Conservation (phyloP, 139 green algal species). For the Tetradesmus obliquus region DNA sequence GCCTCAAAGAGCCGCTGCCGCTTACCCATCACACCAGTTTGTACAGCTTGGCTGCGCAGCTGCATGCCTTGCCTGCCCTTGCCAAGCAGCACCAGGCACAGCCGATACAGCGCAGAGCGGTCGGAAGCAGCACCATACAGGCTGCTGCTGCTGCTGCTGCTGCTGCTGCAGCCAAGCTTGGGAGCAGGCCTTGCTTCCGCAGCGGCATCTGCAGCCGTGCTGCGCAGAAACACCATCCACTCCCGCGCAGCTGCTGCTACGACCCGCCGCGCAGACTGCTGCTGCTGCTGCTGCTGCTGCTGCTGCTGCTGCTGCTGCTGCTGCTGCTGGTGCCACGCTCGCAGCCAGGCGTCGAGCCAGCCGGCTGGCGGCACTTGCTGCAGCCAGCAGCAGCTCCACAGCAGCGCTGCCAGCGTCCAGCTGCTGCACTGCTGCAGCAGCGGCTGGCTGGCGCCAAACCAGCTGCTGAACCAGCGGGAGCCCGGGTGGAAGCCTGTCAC, state of each 20-base stretch:
- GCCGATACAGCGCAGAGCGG: neutral
- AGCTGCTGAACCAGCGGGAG: constrained; percentile 5
- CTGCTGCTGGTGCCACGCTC: constrained; percentile 3
- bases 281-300: neutral
- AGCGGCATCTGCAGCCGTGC: neutral
- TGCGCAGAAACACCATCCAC: neutral
- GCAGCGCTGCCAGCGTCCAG: constrained; percentile 25
- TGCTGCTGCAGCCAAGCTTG: neutral
- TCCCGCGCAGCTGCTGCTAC: neutral
- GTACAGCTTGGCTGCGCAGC: neutral
- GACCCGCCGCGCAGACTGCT: neutral
- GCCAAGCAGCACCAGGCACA: neutral
- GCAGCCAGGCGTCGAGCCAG: neutral
- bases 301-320: neutral
- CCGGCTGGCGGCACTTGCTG: neutral
- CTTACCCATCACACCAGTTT: too few species aligned
- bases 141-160: neutral
- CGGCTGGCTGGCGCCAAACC: neutral
- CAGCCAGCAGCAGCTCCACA: neutral
- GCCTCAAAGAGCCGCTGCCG: too few species aligned
- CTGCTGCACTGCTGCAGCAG: neutral
- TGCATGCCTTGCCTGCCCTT: neutral
- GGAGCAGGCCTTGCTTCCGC: too few species aligned
- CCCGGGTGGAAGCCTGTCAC: constrained; percentile 33
- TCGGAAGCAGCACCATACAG: neutral